These are phyloP conservation scores for Leptographium lundbergii DNA, from an alignment of 2,329 filamentous ascomycete genomes.

Conservation along the genomic window DNA sequence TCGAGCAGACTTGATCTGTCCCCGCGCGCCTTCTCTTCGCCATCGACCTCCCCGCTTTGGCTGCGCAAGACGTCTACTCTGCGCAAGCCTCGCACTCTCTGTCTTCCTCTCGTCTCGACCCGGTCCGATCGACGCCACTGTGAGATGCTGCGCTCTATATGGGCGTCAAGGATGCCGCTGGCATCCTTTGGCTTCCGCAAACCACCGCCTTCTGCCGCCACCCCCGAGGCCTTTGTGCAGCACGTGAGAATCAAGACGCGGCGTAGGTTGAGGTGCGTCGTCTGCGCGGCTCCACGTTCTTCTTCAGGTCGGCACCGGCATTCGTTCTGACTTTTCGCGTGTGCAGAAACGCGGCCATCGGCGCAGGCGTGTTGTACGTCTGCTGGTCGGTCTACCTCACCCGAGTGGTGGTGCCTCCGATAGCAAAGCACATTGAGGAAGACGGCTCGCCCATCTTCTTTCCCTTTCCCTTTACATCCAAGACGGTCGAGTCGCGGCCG, in stretches of 20 bases:
- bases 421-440: slow-evolving; percentile 11
- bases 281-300: background rate
- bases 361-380: slow-evolving; percentile 9
- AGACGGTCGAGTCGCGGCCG: slow-evolving; percentile 31
- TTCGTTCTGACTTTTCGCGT: background rate
- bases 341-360: slow-evolving; percentile 10
- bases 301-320: background rate
- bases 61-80: background rate
- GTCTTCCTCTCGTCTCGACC: background rate
- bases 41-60: background rate
- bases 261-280: slow-evolving; percentile 5
- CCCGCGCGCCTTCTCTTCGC: background rate
- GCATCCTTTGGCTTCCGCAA: slow-evolving; percentile 4
- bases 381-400: slow-evolving; percentile 24
- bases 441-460: slow-evolving; percentile 38
- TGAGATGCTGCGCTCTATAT: slow-evolving; percentile 8
- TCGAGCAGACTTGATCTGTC: background rate
- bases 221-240: slow-evolving; percentile 5
- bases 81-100: background rate
- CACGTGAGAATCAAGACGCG: slow-evolving; percentile 9
- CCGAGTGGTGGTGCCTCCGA: slow-evolving; percentile 29
- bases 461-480: slow-evolving; percentile 47
- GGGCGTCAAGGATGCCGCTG: slow-evolving; percentile 5
- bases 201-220: background rate
- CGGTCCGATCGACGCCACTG: background rate